phyloP scores from a whole-genome alignment of 192 early-diverging fungal genomes.

The Rhizoclosmatium sp. region DNA sequence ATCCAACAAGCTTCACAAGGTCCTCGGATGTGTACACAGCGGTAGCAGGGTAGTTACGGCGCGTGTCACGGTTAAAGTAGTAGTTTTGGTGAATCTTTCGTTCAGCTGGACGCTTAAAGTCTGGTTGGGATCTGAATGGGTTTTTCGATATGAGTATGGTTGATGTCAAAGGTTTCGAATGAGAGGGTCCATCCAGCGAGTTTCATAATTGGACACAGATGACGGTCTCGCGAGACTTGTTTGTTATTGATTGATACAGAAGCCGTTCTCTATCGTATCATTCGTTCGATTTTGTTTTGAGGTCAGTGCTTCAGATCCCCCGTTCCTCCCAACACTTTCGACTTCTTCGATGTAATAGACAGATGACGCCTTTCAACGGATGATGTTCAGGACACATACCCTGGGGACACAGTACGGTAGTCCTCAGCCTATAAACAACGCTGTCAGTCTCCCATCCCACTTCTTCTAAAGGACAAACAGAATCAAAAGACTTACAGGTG shows the following conservation, averaged over 20 bases:
- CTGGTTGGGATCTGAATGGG: constrained; percentile 48
- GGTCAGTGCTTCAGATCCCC: too few species aligned
- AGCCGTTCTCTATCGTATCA: too few species aligned
- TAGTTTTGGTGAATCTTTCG: constrained; percentile 76
- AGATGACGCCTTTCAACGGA: too few species aligned
- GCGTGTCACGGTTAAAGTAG: constrained; percentile 90
- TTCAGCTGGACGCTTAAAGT: constrained; percentile 31
- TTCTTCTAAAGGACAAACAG: background rate
- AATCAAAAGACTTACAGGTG: constrained; percentile 14
- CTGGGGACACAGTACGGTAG: constrained; percentile 54
- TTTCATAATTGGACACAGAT: background rate
- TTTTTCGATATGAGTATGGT: background rate
- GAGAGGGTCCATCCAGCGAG: background rate
- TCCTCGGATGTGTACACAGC: constrained; percentile 83
- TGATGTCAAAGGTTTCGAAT: background rate
- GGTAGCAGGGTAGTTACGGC: constrained; percentile 90
- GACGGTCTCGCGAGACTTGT: background rate
- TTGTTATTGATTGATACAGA: background rate
- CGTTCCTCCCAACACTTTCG: too few species aligned
- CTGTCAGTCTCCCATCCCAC: background rate
- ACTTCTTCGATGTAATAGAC: too few species aligned
- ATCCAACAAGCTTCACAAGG: constrained; percentile 31
- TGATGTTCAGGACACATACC: constrained; percentile 24
- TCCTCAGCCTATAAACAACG: constrained; percentile 44
- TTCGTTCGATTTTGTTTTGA: too few species aligned